A percentile compares a stretch with the other conserved stretches of the same genome.
Evolutionary conservation across 176 grass and related monocot species (phyloP).

Genomic region (Carex myosuroides): DNA sequence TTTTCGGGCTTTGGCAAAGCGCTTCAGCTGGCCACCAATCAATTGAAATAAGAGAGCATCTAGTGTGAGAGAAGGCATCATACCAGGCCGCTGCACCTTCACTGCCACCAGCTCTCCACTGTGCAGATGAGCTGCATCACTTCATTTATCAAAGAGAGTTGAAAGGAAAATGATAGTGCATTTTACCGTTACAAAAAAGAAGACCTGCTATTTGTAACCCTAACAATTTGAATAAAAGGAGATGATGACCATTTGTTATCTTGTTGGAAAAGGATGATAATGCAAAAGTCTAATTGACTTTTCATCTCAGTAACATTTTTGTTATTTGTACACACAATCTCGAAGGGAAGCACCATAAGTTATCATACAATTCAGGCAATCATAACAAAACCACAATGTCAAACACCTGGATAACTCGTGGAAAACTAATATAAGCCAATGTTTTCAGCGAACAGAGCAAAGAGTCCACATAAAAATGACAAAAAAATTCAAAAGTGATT

Average conservation of each 20-base stretch:
- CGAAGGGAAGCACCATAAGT: neutral
- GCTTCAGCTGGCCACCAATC: slow-evolving; percentile 93
- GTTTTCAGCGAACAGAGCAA: neutral
- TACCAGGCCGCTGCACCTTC: slow-evolving; percentile 97
- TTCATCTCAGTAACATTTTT: neutral
- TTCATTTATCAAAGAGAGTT: slow-evolving; percentile 81
- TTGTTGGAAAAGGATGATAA: neutral
- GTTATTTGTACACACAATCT: neutral
- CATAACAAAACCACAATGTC: neutral
- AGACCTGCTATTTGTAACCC: neutral
- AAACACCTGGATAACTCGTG: neutral
- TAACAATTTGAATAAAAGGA: neutral
- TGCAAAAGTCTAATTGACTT: neutral
- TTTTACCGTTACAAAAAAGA: neutral
- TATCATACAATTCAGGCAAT: neutral
- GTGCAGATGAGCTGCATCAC: slow-evolving; percentile 95
- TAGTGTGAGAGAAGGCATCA: slow-evolving; percentile 68
- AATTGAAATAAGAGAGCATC: slow-evolving; percentile 94
- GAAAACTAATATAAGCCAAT: neutral
- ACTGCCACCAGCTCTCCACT: slow-evolving; percentile 91
- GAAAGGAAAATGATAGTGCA: slow-evolving; percentile 29
- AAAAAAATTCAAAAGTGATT: neutral
- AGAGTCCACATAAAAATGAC: neutral
- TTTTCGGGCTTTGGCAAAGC: slow-evolving; percentile 95
- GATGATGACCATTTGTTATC: neutral